phyloP scores from a whole-genome alignment of 179 eudicot species.

The Heliamphora pulchella region DNA sequence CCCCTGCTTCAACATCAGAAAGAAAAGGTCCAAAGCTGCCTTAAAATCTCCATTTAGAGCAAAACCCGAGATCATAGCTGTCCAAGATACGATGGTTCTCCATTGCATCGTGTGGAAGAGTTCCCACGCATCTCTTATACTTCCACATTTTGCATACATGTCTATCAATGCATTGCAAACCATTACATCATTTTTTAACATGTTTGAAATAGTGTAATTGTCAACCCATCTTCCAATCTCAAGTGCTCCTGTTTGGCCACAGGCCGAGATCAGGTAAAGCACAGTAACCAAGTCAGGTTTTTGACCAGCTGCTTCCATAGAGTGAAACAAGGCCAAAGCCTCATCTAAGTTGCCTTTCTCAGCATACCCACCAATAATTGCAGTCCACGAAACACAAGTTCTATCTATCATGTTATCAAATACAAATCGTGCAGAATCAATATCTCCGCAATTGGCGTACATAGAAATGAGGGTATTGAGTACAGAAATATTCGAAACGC shows the following conservation, averaged over 20 bases:
- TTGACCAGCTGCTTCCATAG: slow-evolving; percentile 45
- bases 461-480: slow-evolving; percentile 51
- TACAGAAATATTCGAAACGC: slow-evolving; percentile 32
- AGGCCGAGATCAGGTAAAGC: slow-evolving; percentile 39
- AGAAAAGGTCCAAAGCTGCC: slow-evolving; percentile 43
- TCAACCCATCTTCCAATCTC: slow-evolving; percentile 60
- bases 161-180: slow-evolving; percentile 47
- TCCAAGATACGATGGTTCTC: slow-evolving; percentile 54
- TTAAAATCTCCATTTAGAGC: slow-evolving; percentile 49
- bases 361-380: slow-evolving; percentile 49
- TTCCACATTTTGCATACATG: slow-evolving; percentile 64
- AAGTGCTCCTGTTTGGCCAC: slow-evolving; percentile 56
- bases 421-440: slow-evolving; percentile 29
- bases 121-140: slow-evolving; percentile 32
- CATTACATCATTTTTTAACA: slow-evolving; percentile 24
- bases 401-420: slow-evolving; percentile 40
- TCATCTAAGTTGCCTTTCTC: slow-evolving; percentile 44
- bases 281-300: slow-evolving; percentile 56
- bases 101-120: slow-evolving; percentile 40
- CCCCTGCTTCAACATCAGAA: slow-evolving; percentile 32
- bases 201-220: slow-evolving; percentile 27
- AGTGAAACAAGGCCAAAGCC: slow-evolving; percentile 41
- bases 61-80: slow-evolving; percentile 51
- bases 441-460: slow-evolving; percentile 51
- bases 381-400: slow-evolving; percentile 64